A percentile compares a stretch with the other conserved stretches of the same genome.
phyloP scores from a whole-genome alignment of 441 rosid species.

The Croton setiger region DNA sequence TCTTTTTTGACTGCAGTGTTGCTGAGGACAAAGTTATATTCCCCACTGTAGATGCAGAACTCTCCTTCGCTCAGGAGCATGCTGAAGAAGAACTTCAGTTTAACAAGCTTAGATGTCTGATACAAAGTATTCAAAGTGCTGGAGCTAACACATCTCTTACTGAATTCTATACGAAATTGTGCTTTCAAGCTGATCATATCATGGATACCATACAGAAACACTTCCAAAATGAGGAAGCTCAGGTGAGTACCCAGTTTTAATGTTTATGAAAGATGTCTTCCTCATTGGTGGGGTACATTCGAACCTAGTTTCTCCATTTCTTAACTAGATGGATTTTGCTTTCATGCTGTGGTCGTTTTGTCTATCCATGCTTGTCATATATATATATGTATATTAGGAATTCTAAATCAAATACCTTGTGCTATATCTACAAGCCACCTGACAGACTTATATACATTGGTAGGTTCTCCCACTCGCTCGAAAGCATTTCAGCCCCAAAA shows the following conservation, averaged over 20 bases:
- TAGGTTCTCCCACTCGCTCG: slow-evolving; percentile 83
- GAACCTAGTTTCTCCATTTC: background rate
- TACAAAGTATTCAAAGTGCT: slow-evolving; percentile 54
- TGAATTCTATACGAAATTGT: slow-evolving; percentile 54
- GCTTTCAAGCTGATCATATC: slow-evolving; percentile 63
- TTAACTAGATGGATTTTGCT: background rate
- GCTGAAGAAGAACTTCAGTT: slow-evolving; percentile 65
- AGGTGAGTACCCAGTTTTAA: slow-evolving; percentile 37
- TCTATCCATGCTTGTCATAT: background rate
- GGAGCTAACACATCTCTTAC: slow-evolving; percentile 52
- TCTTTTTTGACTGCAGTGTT: slow-evolving; percentile 47
- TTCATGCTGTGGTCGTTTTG: slow-evolving; percentile 1
- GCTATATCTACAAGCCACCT: slow-evolving; percentile 11
- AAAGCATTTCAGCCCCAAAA: slow-evolving; percentile 58
- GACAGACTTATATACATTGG: slow-evolving; percentile 19
- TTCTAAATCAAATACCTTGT: background rate
- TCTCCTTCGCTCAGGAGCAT: slow-evolving; percentile 70
- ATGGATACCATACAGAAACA: slow-evolving; percentile 65
- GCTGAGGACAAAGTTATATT: slow-evolving; percentile 81
- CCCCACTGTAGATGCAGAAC: slow-evolving; percentile 73
- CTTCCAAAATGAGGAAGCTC: slow-evolving; percentile 65
- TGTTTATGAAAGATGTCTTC: slow-evolving; percentile 1
- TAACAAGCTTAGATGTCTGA: slow-evolving; percentile 54
- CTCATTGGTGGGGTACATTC: background rate
- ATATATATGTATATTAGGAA: slow-evolving; percentile 15